phyloP scores from a whole-genome alignment of 805 yeast species.

The Scheffersomyces amazonensis region DNA sequence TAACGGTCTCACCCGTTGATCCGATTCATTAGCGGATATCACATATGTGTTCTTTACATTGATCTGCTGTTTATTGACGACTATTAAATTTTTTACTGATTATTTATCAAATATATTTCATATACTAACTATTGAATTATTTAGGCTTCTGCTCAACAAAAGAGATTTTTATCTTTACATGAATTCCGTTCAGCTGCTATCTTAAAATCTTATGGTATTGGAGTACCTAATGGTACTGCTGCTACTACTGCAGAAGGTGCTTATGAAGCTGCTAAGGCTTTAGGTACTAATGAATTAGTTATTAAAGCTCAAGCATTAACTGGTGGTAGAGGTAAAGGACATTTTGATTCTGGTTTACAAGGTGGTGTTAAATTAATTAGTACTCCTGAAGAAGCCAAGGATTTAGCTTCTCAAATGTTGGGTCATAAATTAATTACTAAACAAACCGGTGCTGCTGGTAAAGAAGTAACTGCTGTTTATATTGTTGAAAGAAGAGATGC shows the following conservation, averaged over 20 bases:
- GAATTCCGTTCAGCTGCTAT: constrained; percentile 94
- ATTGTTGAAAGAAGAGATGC: constrained; percentile 94
- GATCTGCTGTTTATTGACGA: no score
- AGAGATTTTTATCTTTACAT: constrained; percentile 84
- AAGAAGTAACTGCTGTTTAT: constrained; percentile 94
- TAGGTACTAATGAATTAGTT: constrained; percentile 80
- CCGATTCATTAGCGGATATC: no score
- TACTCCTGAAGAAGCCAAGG: constrained; percentile 81
- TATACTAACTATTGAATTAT: no score
- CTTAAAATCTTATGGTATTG: constrained; percentile 78
- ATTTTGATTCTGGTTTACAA: constrained; percentile 90
- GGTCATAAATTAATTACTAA: constrained; percentile 92
- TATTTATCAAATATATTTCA: no score
- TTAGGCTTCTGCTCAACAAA: constrained; percentile 21
- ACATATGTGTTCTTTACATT: no score
- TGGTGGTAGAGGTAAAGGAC: constrained; percentile 99
- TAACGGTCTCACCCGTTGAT: no score
- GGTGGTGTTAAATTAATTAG: constrained; percentile 94
- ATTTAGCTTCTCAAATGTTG: constrained; percentile 85
- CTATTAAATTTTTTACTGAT: no score
- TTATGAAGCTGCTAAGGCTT: constrained; percentile 69
- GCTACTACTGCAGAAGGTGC: constrained; percentile 91
- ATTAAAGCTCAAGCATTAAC: constrained; percentile 98
- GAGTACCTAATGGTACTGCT: constrained; percentile 88
- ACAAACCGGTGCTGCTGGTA: constrained; percentile 97